phyloP scores from a whole-genome alignment of 2,329 filamentous ascomycete species.

The Sarocladium kiliense region DNA sequence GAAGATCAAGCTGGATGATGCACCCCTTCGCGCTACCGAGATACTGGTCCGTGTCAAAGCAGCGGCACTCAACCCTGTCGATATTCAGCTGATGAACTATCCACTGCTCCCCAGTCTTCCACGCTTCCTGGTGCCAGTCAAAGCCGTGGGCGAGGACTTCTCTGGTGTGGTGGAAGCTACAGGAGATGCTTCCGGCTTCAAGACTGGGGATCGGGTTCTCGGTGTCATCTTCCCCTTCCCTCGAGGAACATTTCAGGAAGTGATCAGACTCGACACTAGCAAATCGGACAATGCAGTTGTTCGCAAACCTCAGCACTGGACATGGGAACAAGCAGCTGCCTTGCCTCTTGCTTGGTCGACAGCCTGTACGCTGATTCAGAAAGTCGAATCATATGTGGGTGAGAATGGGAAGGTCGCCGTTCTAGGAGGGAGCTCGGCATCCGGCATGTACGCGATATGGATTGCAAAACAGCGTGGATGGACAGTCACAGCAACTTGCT shows the following conservation, averaged over 20 bases:
- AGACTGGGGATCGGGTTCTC: slow-evolving; percentile 6
- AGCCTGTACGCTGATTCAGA: not conserved
- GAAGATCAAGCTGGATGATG: not conserved
- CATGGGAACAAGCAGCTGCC: slow-evolving; percentile 8
- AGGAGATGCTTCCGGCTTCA: not conserved
- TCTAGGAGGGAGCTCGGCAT: slow-evolving; percentile 6
- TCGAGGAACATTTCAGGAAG: not conserved
- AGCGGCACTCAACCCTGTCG: slow-evolving; percentile 9
- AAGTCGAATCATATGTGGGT: not conserved
- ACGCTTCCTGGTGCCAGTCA: slow-evolving; percentile 1
- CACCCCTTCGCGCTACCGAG: slow-evolving; percentile 8
- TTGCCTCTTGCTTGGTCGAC: slow-evolving; percentile 10
- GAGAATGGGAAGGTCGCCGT: slow-evolving; percentile 2
- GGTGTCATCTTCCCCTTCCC: slow-evolving; percentile 7
- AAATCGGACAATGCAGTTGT: slow-evolving; percentile 3
- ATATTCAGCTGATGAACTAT: slow-evolving; percentile 9
- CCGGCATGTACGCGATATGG: slow-evolving; percentile 6
- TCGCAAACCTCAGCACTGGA: slow-evolving; percentile 6
- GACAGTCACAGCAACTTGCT: slow-evolving; percentile 5
- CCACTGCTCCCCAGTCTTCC: not conserved
- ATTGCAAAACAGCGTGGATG: slow-evolving; percentile 8
- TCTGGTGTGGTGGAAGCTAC: slow-evolving; percentile 6
- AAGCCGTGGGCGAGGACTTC: slow-evolving; percentile 11
- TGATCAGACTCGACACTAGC: slow-evolving; percentile 6
- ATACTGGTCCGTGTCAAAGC: slow-evolving; percentile 9